Evolutionary conservation across 2,329 filamentous ascomycete species (phyloP), one percentile per base, ranked within the genome.

Genomic region (Mycosphaerella sp.): DNA sequence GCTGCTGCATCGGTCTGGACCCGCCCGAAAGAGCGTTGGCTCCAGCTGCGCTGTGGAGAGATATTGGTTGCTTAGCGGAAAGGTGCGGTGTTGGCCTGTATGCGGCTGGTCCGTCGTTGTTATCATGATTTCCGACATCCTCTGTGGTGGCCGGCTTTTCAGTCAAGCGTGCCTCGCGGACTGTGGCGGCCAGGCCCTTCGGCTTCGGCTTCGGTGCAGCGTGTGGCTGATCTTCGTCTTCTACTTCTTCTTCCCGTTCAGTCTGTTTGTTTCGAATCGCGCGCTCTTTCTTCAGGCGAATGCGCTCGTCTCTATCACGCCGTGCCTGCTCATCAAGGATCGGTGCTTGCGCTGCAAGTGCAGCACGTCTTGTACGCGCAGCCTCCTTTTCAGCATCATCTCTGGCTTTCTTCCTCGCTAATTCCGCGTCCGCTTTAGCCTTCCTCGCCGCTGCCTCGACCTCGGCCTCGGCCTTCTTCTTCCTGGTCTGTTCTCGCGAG

Each of bases 1-100:
- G 2, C 11, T 8, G 14, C 9, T 14, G 46, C 12, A 3, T 21
- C 10, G 34, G 11, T 38, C 12, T 51, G 14, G 31, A 29, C 10
- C 31, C 38, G 23, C 6, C 9, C 12, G 34, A n/a, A 39, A 48
- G 2, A 55, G 45, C 39, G 12, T 34, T 52, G 5, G 49, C 9
- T 6, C 53, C 58, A 38, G 58, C 56, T 2, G 44, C 31, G 23
- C 56, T 57, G 17, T 53, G 57, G 1, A 60, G 48, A 6, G 58
- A 54, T 2, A 58, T 26, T 10, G 53, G 56, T 21, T 40, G 6
- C 29, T 12, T 17, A 41, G 36, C 47, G 5, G 2, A 29, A 29
- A 23, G 21, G 9, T 21, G 8, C 9, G 43, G 12, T 7, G 48
- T 32, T 3, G 45, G 34, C 17, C 3, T 14, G 36, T 46, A 26